These are phyloP conservation scores for Pleurotus pulmonarius DNA, from an alignment of 768 basidiomycete genomes.

Conservation along the genomic window DNA sequence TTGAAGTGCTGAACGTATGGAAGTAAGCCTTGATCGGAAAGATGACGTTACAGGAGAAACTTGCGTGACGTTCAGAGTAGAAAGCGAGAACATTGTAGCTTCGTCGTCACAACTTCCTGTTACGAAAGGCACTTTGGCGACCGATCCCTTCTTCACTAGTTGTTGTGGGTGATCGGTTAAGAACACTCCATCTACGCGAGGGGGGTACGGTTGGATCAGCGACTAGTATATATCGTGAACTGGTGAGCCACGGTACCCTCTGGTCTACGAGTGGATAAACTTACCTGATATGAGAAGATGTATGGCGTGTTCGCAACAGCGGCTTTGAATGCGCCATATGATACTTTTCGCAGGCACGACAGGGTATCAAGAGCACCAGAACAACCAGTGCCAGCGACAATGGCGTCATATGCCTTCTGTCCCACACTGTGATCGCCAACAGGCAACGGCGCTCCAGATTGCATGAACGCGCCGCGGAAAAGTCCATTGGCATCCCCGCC, in stretches of 20 bases:
- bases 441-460: constrained; percentile 44
- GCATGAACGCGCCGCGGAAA: constrained; percentile 49
- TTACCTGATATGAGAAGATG: constrained; percentile 36
- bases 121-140: constrained; percentile 45
- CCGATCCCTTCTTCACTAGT: constrained; percentile 36
- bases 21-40: constrained; percentile 4
- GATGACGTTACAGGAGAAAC: constrained; percentile 16
- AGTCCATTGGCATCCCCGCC: constrained; percentile 39
- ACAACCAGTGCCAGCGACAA: constrained; percentile 32
- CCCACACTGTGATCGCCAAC: constrained; percentile 38
- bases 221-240: constrained; percentile 23
- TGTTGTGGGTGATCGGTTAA: constrained; percentile 39
- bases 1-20: constrained; percentile 10
- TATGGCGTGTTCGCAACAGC: constrained; percentile 36
- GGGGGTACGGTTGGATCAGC: constrained; percentile 42
- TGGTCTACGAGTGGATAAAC: not conserved
- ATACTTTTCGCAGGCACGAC: constrained; percentile 33
- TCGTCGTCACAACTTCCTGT: constrained; percentile 45
- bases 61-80: constrained; percentile 24
- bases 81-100: constrained; percentile 28
- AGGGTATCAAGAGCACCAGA: constrained; percentile 32
- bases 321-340: constrained; percentile 30
- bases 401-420: constrained; percentile 39
- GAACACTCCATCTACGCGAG: constrained; percentile 47
- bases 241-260: not conserved